A percentile compares a stretch with the other conserved stretches of the same genome.
These are phyloP conservation scores for Diacronema lutheri DNA, from an alignment of 78 protist genomes.

Conservation along the genomic window DNA sequence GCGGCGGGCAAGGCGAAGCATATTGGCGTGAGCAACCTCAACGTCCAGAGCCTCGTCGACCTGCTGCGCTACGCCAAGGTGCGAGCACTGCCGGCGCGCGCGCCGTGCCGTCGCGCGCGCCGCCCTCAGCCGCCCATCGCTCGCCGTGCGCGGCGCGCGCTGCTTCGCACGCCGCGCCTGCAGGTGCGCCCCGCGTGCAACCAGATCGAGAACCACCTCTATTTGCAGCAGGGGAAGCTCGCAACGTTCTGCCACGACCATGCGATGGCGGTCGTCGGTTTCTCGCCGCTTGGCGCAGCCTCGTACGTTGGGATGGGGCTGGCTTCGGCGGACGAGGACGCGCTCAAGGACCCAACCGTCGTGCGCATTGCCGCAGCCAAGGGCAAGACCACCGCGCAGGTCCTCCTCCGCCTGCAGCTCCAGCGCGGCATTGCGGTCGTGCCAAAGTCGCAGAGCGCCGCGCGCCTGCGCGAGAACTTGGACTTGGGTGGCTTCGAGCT, in stretches of 20 bases:
- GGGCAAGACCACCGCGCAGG: background rate
- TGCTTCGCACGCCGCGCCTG: too few relatives aligned
- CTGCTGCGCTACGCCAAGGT: background rate
- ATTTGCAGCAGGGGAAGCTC: background rate
- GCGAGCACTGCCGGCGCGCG: too few relatives aligned
- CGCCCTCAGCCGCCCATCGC: background rate
- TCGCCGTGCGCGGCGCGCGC: background rate
- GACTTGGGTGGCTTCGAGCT: too few relatives aligned
- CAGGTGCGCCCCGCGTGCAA: background rate
- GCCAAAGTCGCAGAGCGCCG: too few relatives aligned
- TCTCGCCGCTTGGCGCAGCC: conserved; percentile 3
- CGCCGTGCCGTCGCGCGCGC: background rate
- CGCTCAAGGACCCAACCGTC: background rate
- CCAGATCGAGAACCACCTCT: conserved; percentile 35
- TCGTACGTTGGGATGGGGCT: background rate
- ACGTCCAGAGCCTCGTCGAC: background rate
- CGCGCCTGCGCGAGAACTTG: too few relatives aligned
- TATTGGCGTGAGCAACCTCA: conserved; percentile 33
- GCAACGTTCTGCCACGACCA: background rate
- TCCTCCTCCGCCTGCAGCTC: conserved; percentile 1
- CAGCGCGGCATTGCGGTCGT: background rate
- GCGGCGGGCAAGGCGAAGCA: conserved; percentile 45
- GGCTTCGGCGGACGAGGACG: background rate
- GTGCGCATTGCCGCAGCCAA: background rate
- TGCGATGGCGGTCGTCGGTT: background rate